Evolutionary conservation across 2,329 filamentous ascomycete genomes (phyloP).

Genomic region (Trichoderma sp.): DNA sequence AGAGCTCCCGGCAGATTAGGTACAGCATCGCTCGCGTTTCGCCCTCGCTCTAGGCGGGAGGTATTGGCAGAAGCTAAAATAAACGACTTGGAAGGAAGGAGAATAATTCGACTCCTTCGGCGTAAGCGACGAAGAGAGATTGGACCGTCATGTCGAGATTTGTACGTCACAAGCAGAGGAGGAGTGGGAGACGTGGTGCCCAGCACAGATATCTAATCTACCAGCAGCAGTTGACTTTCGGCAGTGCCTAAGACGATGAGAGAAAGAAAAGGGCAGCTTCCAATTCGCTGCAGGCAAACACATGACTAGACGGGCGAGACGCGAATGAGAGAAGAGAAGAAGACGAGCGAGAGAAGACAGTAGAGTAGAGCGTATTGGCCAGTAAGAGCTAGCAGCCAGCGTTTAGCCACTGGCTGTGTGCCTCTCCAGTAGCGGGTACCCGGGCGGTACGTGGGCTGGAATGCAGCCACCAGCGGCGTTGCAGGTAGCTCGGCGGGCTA

Average conservation of each 20-base stretch:
- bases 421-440: not conserved
- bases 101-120: not conserved
- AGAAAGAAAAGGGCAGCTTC: not conserved
- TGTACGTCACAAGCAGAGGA: slow-evolving; percentile 6
- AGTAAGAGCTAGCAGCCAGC: not conserved
- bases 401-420: not conserved
- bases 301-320: not conserved
- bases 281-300: not conserved
- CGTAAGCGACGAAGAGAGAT: not conserved
- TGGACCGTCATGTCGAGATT: not conserved
- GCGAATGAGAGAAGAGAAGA: not conserved
- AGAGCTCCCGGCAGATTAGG: not conserved
- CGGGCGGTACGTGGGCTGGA: slow-evolving; percentile 1
- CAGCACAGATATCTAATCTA: not conserved
- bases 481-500: not conserved
- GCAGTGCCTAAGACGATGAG: not conserved
- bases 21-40: not conserved
- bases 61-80: not conserved
- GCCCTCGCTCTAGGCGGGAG: not conserved
- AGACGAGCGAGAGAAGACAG: not conserved
- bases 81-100: not conserved
- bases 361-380: not conserved
- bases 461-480: not conserved
- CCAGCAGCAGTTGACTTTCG: not conserved
- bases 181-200: not conserved